Conservation (phyloP, 495 filamentous ascomycete genomes). For the Penicillium desertorum region DNA sequence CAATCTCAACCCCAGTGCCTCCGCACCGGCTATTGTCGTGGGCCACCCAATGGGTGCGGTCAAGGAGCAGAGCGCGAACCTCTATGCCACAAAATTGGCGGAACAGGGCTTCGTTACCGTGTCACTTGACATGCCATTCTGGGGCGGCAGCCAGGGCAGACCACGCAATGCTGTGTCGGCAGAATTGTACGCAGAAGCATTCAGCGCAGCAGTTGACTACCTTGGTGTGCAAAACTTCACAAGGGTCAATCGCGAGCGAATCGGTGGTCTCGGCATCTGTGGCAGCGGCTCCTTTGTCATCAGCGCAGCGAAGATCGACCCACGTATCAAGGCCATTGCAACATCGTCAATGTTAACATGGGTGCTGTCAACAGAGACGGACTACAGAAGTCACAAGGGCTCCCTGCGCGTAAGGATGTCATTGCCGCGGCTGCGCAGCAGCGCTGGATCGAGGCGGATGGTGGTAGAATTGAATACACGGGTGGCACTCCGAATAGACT, state of each 20-base stretch:
- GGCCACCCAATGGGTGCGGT: conserved; percentile 40
- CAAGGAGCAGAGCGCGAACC: conserved; percentile 43
- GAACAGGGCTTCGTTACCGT: conserved; percentile 40
- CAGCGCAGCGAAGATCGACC: conserved; percentile 43
- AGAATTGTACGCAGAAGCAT: conserved; percentile 38
- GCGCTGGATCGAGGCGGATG: conserved; percentile 26
- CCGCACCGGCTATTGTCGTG: conserved; percentile 22
- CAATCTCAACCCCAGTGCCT: conserved; percentile 10
- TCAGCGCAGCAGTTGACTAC: conserved; percentile 41
- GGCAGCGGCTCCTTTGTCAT: conserved; percentile 37
- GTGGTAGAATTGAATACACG: conserved; percentile 19
- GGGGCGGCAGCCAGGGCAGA: conserved; percentile 36
- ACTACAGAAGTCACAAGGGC: conserved; percentile 17
- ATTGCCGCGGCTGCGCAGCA: conserved; percentile 23
- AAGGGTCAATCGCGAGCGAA: conserved; percentile 33
- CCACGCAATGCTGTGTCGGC: conserved; percentile 40
- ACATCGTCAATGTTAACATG: conserved; percentile 36
- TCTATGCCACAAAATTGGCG: conserved; percentile 37
- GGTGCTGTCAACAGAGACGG: conserved; percentile 26
- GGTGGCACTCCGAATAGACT: conserved; percentile 18
- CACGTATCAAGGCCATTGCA: conserved; percentile 40
- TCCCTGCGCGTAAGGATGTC: conserved; percentile 17
- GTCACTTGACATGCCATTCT: conserved; percentile 37
- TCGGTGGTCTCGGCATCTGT: conserved; percentile 45
- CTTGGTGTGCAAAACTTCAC: conserved; percentile 29